Evolutionary conservation across 139 green algal genomes (phyloP).

Genomic region (Limnomonas spitsbergensis): DNA sequence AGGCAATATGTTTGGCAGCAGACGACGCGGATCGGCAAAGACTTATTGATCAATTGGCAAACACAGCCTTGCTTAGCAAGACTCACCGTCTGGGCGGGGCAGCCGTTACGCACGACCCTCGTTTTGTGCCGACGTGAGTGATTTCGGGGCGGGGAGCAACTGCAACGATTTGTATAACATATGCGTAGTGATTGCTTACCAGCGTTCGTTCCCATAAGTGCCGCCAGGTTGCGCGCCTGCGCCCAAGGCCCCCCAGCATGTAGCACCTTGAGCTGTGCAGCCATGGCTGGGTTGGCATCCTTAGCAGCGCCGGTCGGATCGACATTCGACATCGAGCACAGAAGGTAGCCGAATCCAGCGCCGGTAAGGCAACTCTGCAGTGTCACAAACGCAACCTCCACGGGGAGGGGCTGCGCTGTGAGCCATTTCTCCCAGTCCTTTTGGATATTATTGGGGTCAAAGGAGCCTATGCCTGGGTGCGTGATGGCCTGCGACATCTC

Average conservation of each 20-base stretch:
- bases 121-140: too few species aligned
- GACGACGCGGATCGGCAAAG: too few species aligned
- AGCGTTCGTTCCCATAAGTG: constrained; percentile 89
- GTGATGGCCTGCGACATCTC: constrained; percentile 11
- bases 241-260: constrained; percentile 64
- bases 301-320: constrained; percentile 31
- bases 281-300: constrained; percentile 23
- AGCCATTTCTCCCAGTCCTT: constrained; percentile 50
- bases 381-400: constrained; percentile 55
- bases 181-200: constrained; percentile 22
- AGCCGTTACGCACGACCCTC: not conserved
- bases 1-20: too few species aligned
- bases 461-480: not conserved
- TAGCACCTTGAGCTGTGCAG: constrained; percentile 48
- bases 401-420: constrained; percentile 46
- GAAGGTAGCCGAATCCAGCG: constrained; percentile 64
- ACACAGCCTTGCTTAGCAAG: too few species aligned
- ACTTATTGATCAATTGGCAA: too few species aligned
- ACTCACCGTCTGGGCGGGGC: not conserved
- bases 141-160: too few species aligned
- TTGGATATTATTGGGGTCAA: constrained; percentile 6
- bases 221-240: constrained; percentile 88
- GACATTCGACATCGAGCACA: constrained; percentile 62
- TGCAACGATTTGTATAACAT: too few species aligned
- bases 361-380: constrained; percentile 45